These are phyloP conservation scores for Astragalus membranaceus DNA, from an alignment of 306 rosid genomes.

Conservation along the genomic window DNA sequence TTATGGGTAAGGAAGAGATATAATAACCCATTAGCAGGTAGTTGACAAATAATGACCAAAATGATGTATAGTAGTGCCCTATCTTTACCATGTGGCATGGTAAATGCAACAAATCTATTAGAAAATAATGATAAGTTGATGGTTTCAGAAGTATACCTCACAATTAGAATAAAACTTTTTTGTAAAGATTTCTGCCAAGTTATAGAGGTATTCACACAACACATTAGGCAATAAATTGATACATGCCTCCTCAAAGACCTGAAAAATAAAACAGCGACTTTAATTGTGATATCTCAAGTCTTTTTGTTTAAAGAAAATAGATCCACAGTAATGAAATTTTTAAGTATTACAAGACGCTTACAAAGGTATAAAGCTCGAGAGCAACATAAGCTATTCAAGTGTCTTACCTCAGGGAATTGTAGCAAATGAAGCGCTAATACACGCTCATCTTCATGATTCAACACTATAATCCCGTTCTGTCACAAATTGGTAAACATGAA, in stretches of 20 bases:
- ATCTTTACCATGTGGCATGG: background rate
- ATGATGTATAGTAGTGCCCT: background rate
- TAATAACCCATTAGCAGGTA: background rate
- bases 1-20: background rate
- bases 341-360: background rate
- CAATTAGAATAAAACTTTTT: slow-evolving; percentile 78
- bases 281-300: background rate
- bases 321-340: background rate
- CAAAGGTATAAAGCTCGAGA: slow-evolving; percentile 12
- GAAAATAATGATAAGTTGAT: background rate
- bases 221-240: slow-evolving; percentile 73
- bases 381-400: background rate
- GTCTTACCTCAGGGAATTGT: slow-evolving; percentile 83
- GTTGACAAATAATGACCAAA: background rate
- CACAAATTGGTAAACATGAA: background rate
- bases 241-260: slow-evolving; percentile 94
- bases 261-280: slow-evolving; percentile 10
- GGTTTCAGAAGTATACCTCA: slow-evolving; percentile 45
- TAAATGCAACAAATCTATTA: background rate
- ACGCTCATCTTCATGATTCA: slow-evolving; percentile 81
- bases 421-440: slow-evolving; percentile 77
- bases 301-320: background rate
- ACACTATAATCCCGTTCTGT: slow-evolving; percentile 56
- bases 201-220: slow-evolving; percentile 84
- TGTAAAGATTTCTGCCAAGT: slow-evolving; percentile 70